Base-by-base conservation (phyloP, 345 rosid species). In the Eucalyptus grandis region DNA sequence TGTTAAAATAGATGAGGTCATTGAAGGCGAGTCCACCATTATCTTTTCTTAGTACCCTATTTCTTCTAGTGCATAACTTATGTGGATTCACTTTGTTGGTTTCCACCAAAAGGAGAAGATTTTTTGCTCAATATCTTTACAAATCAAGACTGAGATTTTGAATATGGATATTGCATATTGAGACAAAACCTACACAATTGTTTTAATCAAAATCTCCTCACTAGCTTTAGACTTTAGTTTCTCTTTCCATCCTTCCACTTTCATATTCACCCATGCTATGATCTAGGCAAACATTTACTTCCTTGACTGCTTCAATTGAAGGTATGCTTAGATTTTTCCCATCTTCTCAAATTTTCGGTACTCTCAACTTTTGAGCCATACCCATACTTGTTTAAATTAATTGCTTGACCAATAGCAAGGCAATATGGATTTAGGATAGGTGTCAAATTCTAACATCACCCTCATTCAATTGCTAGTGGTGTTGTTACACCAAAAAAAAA, bases 101-200 rank as follows among this genome's bases (percentile, higher is more conserved):
- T 60, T 60, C 3, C n/a, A 60, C 15, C 67, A 11, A 26, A 60
- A 27, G 31, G 31, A 60, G 67, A 30, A 12, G n/a, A 30, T 60
- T 60, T 1, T 60, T 11, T 0, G 4, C 34, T 13, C 69, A 27
- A 62, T 58, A 58, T 2, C 69, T 62, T 62, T 62, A 62, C 69
- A 62, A 5, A 60, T 60, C 31, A 27, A 60, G 69, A 60, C 6
- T 24, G 13, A 11, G 62, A 24, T 56, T 56, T 56, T 10, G 6
- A 24, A 56, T 56, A 56, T 56, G 1, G 0, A 24, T 0, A 62
- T 27, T 30, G 9, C 34, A 62, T 62, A 13, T 30, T 62, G 16
- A 30, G 16, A 16, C 69, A 62, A 62, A 30, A 13, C 0, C 69
- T 1, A 30, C 17, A 30, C 5, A 0, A 0, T 6, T 12, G 1